phyloP scores from a whole-genome alignment of 2,329 filamentous ascomycete species.

The Sclerotinia subarctica region DNA sequence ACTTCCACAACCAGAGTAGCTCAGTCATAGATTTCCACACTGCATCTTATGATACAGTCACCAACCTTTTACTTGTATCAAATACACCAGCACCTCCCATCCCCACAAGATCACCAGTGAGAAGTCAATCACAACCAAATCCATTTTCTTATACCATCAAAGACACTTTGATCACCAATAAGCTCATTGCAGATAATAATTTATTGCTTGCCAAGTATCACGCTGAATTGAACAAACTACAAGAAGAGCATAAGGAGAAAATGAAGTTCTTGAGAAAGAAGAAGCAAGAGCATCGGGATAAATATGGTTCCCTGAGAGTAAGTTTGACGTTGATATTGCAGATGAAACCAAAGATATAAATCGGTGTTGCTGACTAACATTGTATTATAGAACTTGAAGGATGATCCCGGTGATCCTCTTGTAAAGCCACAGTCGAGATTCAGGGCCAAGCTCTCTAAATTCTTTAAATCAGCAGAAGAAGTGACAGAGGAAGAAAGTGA shows the following conservation, averaged over 20 bases:
- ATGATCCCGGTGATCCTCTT: background rate
- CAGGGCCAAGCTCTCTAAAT: background rate
- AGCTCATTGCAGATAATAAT: background rate
- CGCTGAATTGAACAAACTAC: background rate
- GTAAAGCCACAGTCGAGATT: background rate
- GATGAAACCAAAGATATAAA: background rate
- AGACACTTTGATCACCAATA: background rate
- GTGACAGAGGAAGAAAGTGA: background rate
- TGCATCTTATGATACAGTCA: background rate
- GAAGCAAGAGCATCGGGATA: background rate
- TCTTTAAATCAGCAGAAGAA: background rate
- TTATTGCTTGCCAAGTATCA: background rate
- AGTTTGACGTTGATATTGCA: conserved; percentile 12
- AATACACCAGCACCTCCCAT: background rate
- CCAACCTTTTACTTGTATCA: background rate
- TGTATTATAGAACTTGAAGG: conserved; percentile 4
- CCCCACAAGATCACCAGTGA: background rate
- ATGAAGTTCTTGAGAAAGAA: background rate
- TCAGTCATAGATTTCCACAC: background rate
- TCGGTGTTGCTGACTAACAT: conserved; percentile 11
- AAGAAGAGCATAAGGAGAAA: background rate
- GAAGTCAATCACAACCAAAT: background rate
- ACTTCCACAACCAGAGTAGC: conserved; percentile 1
- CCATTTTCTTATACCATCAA: background rate
- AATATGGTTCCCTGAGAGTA: background rate